These are phyloP conservation scores for Botrytis medusae DNA, from an alignment of 2,329 filamentous ascomycete genomes.

Conservation along the genomic window DNA sequence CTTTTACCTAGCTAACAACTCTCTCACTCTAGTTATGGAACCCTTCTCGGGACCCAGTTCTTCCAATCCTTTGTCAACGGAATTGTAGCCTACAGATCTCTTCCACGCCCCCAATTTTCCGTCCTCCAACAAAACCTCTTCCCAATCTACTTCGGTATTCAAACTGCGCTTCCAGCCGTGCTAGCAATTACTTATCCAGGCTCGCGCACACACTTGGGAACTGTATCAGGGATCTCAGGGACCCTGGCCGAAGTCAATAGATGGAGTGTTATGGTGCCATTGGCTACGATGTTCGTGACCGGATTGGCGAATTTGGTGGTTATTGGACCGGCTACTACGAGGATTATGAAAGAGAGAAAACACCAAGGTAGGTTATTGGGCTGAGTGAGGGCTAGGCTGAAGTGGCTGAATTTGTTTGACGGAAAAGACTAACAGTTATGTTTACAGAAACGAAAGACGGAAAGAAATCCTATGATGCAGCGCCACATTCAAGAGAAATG, in stretches of 20 bases:
- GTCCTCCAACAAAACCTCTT: slow-evolving; percentile 78
- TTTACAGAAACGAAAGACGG: slow-evolving; percentile 75
- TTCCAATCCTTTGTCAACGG: slow-evolving; percentile 83
- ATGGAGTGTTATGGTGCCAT: slow-evolving; percentile 64
- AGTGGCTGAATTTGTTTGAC: background rate
- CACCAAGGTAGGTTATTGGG: slow-evolving; percentile 68
- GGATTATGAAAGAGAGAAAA: slow-evolving; percentile 72
- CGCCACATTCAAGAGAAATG: slow-evolving; percentile 86
- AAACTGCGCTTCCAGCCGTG: slow-evolving; percentile 70
- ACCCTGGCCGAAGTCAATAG: slow-evolving; percentile 61
- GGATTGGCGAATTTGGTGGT: slow-evolving; percentile 69
- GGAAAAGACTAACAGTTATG: background rate
- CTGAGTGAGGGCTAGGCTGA: background rate
- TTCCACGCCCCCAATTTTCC: slow-evolving; percentile 79
- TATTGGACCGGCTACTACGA: slow-evolving; percentile 73
- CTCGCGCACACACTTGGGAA: slow-evolving; percentile 43
- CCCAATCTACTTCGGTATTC: slow-evolving; percentile 84
- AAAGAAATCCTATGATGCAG: slow-evolving; percentile 78
- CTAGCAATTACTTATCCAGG: slow-evolving; percentile 80
- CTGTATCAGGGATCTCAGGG: slow-evolving; percentile 51
- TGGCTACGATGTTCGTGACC: slow-evolving; percentile 68
- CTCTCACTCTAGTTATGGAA: slow-evolving; percentile 70
- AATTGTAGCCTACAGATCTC: slow-evolving; percentile 71
- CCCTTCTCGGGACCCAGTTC: slow-evolving; percentile 79
- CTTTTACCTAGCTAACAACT: slow-evolving; percentile 23